Base-by-base conservation (phyloP, 2,329 filamentous ascomycete genomes). In the Ophiostoma quercus region DNA sequence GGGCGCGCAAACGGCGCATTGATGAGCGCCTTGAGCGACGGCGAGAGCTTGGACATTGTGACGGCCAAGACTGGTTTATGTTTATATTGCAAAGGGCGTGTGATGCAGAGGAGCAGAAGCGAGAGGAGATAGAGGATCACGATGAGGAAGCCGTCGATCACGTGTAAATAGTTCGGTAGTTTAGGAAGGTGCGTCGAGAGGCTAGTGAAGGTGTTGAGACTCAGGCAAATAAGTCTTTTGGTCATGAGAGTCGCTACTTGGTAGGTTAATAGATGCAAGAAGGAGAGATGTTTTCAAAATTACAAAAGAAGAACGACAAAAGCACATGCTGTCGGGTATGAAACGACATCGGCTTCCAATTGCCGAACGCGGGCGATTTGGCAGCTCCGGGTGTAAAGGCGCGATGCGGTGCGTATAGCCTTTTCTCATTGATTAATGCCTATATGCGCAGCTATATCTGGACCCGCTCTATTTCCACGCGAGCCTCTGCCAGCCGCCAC, bases 41-140 rank as follows among this genome's bases (percentile, higher is more conserved):
- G 82, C 1, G 90, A 91, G 25, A 94, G 84, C 78, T 91, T 93
- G 7, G 90, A 88, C 90, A 92, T 92, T 74, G 76, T 79, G 71
- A 25, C 29, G 66, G 9, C 9, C n/a, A 32, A 5, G 62, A 22
- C 32, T 39, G 22, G 51, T 57, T 12, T 57, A 12, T 25, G 51
- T 51, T 41, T 41, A 14, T 7, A 51, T 25, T 22, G 3, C 22
- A 29, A 12, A 57, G 51, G n/a, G 51, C 22, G 65, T 4, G 39
- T 22, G 12, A 66, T 54, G 43, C 29, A n/a, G 22, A 57, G 14
- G 66, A 67, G 29, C 32, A 34, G 32, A 14, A 37, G 25, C 19
- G 65, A 66, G 39, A 66, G 14, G 19, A 65, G 29, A 25, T 39
- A 39, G 32, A 39, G 14, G 62, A 9, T 11, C 19, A 39, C 39